Evolutionary conservation across 1,284 basidiomycete genomes (phyloP), one percentile per base, ranked within the genome.

Genomic region (Phaffia rhodozyma): DNA sequence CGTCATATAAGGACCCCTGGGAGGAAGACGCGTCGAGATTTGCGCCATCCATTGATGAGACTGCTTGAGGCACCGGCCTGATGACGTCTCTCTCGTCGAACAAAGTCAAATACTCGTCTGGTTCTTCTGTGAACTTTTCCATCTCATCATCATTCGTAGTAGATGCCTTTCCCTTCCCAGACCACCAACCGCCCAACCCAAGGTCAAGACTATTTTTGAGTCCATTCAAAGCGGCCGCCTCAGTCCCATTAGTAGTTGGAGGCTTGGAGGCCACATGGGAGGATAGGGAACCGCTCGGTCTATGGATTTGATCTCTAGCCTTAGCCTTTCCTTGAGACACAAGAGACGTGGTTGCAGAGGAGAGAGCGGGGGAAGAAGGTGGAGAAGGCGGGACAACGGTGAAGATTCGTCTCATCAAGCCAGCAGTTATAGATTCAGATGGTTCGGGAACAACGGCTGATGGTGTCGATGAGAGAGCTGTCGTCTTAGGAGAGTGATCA

Each of bases 341-440:
- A 47, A 53, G 51, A 21, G 62, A 50, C 5, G 51, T 16, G 2
- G 23, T 21, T 51, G 51, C 34, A 52, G 51, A 30, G 1, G 20
- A n/a, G 0, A 53, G 56, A 59, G 57, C 25, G 11, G 51, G 21
- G 53, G 30, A 55, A 9, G 38, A 25, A 47, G 27, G 34, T 51
- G 51, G 29, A 20, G 51, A 47, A 5, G 63, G 63, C 32, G 63
- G 63, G 25, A 65, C 63, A 29, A 65, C 59, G 16, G 63, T 55
- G 53, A 65, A 60, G 63, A 65, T 61, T 18, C 55, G 20, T 30
- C 53, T 30, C 63, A 65, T 65, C 25, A 65, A 43, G 5, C 56
- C 58, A 27, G 55, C 55, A 30, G 57, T 25, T 38, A 29, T 18
- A 55, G 58, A 30, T 38, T 49, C 43, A 20, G 23, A 18, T n/a